phyloP scores from a whole-genome alignment of 192 early-diverging fungal genomes.

The Cetraspora pellucida region DNA sequence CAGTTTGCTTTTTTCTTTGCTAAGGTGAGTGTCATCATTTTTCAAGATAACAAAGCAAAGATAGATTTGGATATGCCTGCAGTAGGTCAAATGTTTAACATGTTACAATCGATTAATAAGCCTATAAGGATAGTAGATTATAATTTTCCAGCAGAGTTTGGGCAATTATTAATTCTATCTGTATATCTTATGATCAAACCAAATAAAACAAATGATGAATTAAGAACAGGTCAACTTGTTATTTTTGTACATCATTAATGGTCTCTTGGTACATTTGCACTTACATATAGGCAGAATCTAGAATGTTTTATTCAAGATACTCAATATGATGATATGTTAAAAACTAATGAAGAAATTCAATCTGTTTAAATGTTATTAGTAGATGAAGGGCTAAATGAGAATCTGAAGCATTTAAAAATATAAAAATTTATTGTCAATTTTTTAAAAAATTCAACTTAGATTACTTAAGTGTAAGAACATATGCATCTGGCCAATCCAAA shows the following conservation, averaged over 20 bases:
- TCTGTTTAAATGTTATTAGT: neutral
- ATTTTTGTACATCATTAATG: neutral
- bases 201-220: neutral
- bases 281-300: neutral
- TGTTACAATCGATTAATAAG: neutral
- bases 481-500: too few relatives aligned
- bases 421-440: neutral
- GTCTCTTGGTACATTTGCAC: neutral
- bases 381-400: neutral
- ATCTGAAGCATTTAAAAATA: constrained; percentile 20
- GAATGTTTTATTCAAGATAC: neutral
- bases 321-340: neutral
- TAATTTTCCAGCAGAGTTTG: neutral
- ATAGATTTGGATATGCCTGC: neutral
- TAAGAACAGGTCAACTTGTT: neutral
- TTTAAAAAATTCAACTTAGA: too few relatives aligned
- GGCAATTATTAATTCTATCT: neutral
- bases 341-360: neutral
- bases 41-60: neutral
- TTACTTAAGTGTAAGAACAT: too few relatives aligned
- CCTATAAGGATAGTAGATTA: neutral
- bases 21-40: neutral
- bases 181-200: constrained; percentile 7
- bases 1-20: neutral
- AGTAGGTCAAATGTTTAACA: neutral